phyloP scores from a whole-genome alignment of 2,329 filamentous ascomycete genomes.

The Pyrenochaeta sp. region DNA sequence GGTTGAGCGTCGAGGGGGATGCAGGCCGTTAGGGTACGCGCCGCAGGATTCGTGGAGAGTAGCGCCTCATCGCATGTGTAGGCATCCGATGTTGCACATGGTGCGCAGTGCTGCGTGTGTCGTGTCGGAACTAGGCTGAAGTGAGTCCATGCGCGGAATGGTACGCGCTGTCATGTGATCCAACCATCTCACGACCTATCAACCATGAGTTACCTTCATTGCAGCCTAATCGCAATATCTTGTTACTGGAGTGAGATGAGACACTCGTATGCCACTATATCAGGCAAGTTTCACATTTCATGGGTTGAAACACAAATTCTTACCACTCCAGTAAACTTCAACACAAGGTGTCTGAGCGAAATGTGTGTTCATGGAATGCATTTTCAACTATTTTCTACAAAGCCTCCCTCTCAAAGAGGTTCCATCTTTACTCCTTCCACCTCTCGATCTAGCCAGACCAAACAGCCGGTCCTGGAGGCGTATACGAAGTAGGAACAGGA shows the following conservation, averaged over 20 bases:
- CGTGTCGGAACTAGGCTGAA: slow-evolving; percentile 10
- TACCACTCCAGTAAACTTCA: too few relatives aligned
- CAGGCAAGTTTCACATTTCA: too few relatives aligned
- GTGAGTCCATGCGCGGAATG: slow-evolving; percentile 5
- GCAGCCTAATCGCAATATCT: not conserved
- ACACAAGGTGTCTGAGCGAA: too few relatives aligned
- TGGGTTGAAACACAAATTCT: too few relatives aligned
- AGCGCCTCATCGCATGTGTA: not conserved
- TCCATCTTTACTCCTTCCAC: not conserved
- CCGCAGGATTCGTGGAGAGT: not conserved
- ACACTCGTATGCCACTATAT: too few relatives aligned
- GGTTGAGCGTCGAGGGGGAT: too few relatives aligned
- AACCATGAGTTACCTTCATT: not conserved
- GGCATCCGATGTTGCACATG: not conserved
- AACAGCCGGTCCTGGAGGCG: slow-evolving; percentile 1
- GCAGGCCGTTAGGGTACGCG: not conserved
- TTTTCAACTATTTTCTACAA: not conserved
- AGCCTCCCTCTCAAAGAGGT: not conserved
- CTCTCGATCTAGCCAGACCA: not conserved
- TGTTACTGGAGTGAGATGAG: too few relatives aligned
- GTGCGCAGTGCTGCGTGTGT: slow-evolving; percentile 3
- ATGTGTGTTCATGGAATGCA: too few relatives aligned
- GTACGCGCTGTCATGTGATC: slow-evolving; percentile 10
- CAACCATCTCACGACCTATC: not conserved
- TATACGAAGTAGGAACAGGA: slow-evolving; percentile 5